phyloP scores from a whole-genome alignment of 1,284 basidiomycete species.

The Ustanciosporium gigantosporum region DNA sequence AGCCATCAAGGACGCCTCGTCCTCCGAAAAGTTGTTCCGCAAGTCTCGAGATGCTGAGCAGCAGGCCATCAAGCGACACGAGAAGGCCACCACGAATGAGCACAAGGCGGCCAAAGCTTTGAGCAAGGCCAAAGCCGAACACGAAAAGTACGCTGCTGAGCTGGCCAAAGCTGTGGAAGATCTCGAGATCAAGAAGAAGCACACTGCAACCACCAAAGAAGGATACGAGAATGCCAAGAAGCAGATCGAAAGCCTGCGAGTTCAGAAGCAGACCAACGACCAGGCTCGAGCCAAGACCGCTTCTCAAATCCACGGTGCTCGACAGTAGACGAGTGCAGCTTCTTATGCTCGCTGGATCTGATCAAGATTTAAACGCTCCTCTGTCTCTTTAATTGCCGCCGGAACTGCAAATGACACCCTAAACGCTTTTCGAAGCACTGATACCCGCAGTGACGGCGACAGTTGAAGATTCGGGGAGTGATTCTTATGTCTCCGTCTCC shows the following conservation, averaged over 20 bases:
- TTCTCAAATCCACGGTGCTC: slow-evolving; percentile 28
- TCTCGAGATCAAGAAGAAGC: slow-evolving; percentile 54
- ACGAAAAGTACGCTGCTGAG: slow-evolving; percentile 46
- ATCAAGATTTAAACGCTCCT: too few relatives aligned
- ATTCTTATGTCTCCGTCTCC: too few relatives aligned
- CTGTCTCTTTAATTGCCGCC: too few relatives aligned
- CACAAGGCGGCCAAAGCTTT: slow-evolving; percentile 52
- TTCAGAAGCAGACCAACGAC: slow-evolving; percentile 46
- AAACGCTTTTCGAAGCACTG: too few relatives aligned
- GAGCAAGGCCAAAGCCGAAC: slow-evolving; percentile 40
- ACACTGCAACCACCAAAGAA: slow-evolving; percentile 37
- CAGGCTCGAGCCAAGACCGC: slow-evolving; percentile 36
- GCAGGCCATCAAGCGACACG: slow-evolving; percentile 49
- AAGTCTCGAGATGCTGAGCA: slow-evolving; percentile 48
- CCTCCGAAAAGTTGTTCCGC: slow-evolving; percentile 47
- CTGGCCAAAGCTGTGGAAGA: slow-evolving; percentile 49
- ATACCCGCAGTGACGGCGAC: too few relatives aligned
- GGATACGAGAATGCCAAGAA: slow-evolving; percentile 44
- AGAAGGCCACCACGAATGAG: slow-evolving; percentile 46
- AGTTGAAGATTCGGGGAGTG: too few relatives aligned
- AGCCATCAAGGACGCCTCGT: slow-evolving; percentile 48
- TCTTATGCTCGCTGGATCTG: too few relatives aligned
- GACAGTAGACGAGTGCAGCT: too few relatives aligned
- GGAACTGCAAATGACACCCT: too few relatives aligned
- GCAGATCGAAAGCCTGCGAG: slow-evolving; percentile 42